Percentiles rank a stretch among this genome's conserved stretches.
Conservation (phyloP, 805 yeast species). For the Metschnikowia cubensis region DNA sequence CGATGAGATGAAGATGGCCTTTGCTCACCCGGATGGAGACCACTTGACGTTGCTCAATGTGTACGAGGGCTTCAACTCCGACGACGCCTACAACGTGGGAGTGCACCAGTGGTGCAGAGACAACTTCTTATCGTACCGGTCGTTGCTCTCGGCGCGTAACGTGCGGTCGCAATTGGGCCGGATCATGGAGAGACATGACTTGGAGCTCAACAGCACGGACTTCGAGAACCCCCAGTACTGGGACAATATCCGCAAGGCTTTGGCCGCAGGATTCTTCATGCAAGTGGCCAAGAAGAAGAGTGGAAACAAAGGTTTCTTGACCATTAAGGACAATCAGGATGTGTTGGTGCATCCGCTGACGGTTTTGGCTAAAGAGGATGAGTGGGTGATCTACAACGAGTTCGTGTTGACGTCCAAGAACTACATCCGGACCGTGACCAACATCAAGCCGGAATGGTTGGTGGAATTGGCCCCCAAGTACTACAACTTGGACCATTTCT, state of each 20-base stretch:
- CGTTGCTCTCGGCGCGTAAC: conserved; percentile 79
- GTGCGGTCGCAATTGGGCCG: conserved; percentile 81
- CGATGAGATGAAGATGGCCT: conserved; percentile 80
- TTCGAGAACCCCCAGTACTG: conserved; percentile 57
- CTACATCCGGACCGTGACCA: conserved; percentile 90
- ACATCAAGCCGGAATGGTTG: conserved; percentile 89
- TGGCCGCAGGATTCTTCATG: conserved; percentile 94
- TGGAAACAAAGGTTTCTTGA: conserved; percentile 73
- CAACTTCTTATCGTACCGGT: conserved; percentile 77
- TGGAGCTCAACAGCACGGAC: conserved; percentile 67
- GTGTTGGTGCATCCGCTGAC: conserved; percentile 93
- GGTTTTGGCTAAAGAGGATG: conserved; percentile 80
- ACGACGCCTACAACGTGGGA: conserved; percentile 65
- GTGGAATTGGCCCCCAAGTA: conserved; percentile 74
- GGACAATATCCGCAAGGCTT: conserved; percentile 77
- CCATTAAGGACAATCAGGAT: conserved; percentile 94
- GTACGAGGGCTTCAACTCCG: conserved; percentile 74
- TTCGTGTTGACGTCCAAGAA: conserved; percentile 91
- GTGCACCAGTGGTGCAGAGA: conserved; percentile 87
- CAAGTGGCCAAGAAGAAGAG: conserved; percentile 92
- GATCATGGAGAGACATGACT: conserved; percentile 76
- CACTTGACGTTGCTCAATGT: conserved; percentile 89
- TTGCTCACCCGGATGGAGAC: conserved; percentile 94
- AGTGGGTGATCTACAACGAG: conserved; percentile 94
- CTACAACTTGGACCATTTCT: conserved; percentile 59